Base-by-base conservation (phyloP, 2,329 filamentous ascomycete species). In the Neodidymelliopsis sp. region DNA sequence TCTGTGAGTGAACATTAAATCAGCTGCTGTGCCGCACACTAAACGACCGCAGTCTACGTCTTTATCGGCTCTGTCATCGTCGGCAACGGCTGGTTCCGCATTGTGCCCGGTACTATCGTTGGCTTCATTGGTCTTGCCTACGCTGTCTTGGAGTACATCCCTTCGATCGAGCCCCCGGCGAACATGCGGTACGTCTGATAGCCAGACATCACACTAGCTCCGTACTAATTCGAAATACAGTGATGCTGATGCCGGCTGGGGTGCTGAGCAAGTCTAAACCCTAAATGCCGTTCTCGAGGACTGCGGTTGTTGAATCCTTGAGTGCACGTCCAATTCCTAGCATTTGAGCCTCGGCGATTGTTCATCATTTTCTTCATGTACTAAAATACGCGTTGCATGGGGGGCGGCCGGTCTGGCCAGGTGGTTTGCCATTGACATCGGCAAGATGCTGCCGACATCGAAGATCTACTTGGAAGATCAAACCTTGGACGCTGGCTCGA, bases 1-100 rank as follows among this genome's bases (percentile, higher is more conserved):
- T 91, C 73, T 97, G 92, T 96, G 85, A 77, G 91, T 16, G 2
- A 15, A 1, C 30, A n/a, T n/a, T 12, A 31, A 16, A 8, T n/a
- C 8, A n/a, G n/a, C 9, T 2, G 16, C 6, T 18, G 22, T n/a
- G 9, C 8, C 16, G 30, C 11, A 49, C 10, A 30, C 65, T 61
- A 15, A 68, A 19, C 4, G 10, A 12, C 1, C n/a, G 23, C 53
- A 96, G 92, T 99, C 81, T 99, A 99, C 83, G 84, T 97, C 76
- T 97, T 99, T 76, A 81, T 96, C 66, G 94, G 93, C 60, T 89
- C 85, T 62, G 88, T 97, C 64, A 83, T 96, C 49, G 83, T 97
- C 47, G 85, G 90, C 62, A 75, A 81, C 57, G 69, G 79, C 56
- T 78, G 84, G 67, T 79, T 89, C 64, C 87, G 86, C 69, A 85